Conservation (phyloP, 2,329 filamentous ascomycete species). For the Epichloe aotearoae region DNA sequence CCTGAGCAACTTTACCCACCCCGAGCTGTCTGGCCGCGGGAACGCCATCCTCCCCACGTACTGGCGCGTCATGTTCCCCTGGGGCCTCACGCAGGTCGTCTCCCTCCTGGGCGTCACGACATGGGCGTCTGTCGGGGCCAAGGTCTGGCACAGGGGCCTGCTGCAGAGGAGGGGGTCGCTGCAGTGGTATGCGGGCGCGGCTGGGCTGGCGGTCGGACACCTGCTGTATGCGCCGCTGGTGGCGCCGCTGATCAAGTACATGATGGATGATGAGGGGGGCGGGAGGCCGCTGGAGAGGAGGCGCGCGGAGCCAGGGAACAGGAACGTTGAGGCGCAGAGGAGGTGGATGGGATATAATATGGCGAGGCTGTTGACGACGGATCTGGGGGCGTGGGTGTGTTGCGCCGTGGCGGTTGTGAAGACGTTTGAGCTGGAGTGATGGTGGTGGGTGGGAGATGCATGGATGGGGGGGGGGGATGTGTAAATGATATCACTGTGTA, state of each 20-base stretch:
- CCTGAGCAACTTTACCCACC: constrained; percentile 22
- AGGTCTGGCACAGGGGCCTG: constrained; percentile 12
- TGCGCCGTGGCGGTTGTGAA: constrained; percentile 13
- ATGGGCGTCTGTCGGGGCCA: constrained; percentile 14
- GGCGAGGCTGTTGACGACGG: constrained; percentile 19
- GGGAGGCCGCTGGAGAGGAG: constrained; percentile 6
- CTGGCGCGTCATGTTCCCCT: constrained; percentile 28
- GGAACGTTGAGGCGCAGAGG: constrained; percentile 17
- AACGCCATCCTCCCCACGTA: constrained; percentile 28
- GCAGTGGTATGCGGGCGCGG: constrained; percentile 21
- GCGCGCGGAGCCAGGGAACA: constrained; percentile 8
- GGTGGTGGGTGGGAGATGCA: neutral
- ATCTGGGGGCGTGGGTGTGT: constrained; percentile 21
- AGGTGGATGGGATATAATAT: constrained; percentile 20
- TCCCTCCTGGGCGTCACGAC: constrained; percentile 22
- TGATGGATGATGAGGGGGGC: constrained; percentile 15
- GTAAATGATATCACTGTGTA: neutral
- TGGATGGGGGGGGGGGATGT: neutral
- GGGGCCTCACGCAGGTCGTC: constrained; percentile 20
- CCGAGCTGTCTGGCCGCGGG: constrained; percentile 15
- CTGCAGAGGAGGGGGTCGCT: constrained; percentile 14
- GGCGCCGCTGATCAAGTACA: constrained; percentile 17
- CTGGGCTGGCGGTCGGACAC: constrained; percentile 18
- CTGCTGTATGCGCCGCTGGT: constrained; percentile 21
- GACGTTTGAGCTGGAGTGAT: constrained; percentile 5